Percentiles rank a stretch among this genome's conserved stretches.
Evolutionary conservation across 169 alveolate species (phyloP).

Genomic region (Plasmodium falciparum): DNA sequence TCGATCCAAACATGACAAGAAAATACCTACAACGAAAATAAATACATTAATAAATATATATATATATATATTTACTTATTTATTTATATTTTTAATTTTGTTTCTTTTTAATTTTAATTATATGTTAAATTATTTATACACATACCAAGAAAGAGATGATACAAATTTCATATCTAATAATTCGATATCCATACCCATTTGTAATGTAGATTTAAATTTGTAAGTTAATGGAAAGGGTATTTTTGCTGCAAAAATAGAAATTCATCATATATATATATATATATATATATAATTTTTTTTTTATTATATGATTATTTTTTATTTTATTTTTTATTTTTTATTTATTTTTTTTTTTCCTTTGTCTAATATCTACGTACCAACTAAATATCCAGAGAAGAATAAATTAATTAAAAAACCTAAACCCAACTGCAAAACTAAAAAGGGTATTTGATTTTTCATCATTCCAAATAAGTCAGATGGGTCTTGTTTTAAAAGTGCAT

Average conservation of each 20-base stretch:
- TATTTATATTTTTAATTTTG: too few relatives aligned
- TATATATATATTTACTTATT: not conserved
- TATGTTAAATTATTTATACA: not conserved
- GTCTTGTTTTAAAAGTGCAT: slow-evolving; percentile 75
- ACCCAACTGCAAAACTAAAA: slow-evolving; percentile 86
- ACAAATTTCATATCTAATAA: slow-evolving; percentile 80
- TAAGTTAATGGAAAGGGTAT: slow-evolving; percentile 87
- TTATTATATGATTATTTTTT: not conserved
- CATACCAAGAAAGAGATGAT: slow-evolving; percentile 82
- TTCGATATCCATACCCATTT: slow-evolving; percentile 85
- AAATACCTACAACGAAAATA: slow-evolving; percentile 42
- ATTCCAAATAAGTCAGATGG: slow-evolving; percentile 81
- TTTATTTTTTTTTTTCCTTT: not conserved
- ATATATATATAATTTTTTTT: not conserved
- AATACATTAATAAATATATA: slow-evolving; percentile 2
- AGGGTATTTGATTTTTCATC: slow-evolving; percentile 87
- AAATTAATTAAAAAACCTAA: slow-evolving; percentile 84
- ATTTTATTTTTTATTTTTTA: not conserved
- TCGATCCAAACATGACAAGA: slow-evolving; percentile 76
- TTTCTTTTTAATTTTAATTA: not conserved
- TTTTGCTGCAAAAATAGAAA: slow-evolving; percentile 77
- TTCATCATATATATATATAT: not conserved
- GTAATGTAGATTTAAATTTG: slow-evolving; percentile 86
- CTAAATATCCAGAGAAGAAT: slow-evolving; percentile 86
- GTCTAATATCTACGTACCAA: slow-evolving; percentile 72